phyloP scores from a whole-genome alignment of 2,329 filamentous ascomycete genomes.

The Thelonectria olida region DNA sequence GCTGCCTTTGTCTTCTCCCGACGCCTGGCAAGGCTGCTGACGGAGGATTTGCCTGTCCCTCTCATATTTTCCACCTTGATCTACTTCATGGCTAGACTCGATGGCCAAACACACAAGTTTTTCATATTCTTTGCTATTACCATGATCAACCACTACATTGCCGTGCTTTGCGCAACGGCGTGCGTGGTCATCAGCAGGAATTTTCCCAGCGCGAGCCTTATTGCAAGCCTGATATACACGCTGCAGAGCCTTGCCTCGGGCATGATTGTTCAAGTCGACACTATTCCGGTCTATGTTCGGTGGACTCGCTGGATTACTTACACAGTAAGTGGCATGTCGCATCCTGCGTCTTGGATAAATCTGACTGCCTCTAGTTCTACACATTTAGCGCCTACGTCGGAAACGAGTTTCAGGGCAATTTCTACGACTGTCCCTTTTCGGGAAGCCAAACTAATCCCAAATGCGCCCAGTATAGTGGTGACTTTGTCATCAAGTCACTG shows the following conservation, averaged over 20 bases:
- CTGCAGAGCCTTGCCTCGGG: constrained; percentile 79
- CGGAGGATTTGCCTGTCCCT: constrained; percentile 78
- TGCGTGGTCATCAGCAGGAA: constrained; percentile 72
- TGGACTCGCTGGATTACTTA: constrained; percentile 79
- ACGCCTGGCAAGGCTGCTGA: constrained; percentile 72
- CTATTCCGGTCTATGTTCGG: constrained; percentile 79
- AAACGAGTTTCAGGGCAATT: constrained; percentile 77
- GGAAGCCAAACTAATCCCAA: constrained; percentile 70
- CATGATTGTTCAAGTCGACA: constrained; percentile 78
- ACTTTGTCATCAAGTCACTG: constrained; percentile 74
- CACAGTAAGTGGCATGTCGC: constrained; percentile 56
- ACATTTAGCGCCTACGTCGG: constrained; percentile 74
- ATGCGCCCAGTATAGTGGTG: constrained; percentile 75
- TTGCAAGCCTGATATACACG: constrained; percentile 78
- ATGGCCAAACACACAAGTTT: constrained; percentile 69
- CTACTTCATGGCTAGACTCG: constrained; percentile 83
- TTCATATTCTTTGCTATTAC: constrained; percentile 77
- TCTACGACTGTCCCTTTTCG: constrained; percentile 76
- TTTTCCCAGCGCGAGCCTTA: constrained; percentile 76
- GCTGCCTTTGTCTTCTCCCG: constrained; percentile 76
- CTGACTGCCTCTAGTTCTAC: constrained; percentile 66
- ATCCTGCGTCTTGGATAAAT: accelerated
- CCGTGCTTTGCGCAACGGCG: constrained; percentile 75
- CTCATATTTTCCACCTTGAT: constrained; percentile 75
- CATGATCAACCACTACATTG: constrained; percentile 76